These are phyloP conservation scores for Linum trigynum DNA, from an alignment of 345 rosid genomes.

Conservation along the genomic window DNA sequence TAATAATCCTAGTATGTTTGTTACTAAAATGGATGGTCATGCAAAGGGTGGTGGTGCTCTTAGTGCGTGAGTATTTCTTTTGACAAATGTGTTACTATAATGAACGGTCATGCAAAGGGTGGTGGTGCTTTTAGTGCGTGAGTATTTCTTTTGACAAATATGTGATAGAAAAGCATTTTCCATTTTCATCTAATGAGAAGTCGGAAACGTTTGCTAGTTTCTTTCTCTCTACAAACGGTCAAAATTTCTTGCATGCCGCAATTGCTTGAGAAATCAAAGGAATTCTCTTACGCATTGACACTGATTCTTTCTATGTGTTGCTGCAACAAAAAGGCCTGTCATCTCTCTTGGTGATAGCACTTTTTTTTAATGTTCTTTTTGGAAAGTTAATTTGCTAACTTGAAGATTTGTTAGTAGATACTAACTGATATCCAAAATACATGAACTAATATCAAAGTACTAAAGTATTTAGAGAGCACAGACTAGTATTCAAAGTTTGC, in stretches of 20 bases:
- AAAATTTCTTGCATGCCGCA: not conserved
- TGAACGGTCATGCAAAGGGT: conserved; percentile 99
- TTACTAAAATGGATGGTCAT: conserved; percentile 97
- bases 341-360: conserved; percentile 85
- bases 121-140: conserved; percentile 57
- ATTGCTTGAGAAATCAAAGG: not conserved
- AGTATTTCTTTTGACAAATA: not conserved
- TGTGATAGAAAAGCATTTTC: not conserved
- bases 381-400: no score
- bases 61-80: conserved; percentile 63
- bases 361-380: not conserved
- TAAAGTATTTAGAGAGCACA: no score
- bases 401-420: no score
- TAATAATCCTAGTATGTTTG: conserved; percentile 31
- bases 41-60: conserved; percentile 99
- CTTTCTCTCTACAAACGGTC: not conserved
- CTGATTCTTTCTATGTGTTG: conserved; percentile 38
- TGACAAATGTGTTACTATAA: conserved; percentile 41
- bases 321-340: conserved; percentile 91
- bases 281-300: not conserved
- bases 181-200: not conserved
- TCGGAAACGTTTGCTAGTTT: no score
- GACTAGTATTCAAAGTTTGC: no score
- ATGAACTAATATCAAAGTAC: no score
- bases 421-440: no score